Percentiles rank a stretch among this genome's conserved stretches.
Conservation (phyloP, 2,329 filamentous ascomycete genomes). For the Verticillium tricorpus region DNA sequence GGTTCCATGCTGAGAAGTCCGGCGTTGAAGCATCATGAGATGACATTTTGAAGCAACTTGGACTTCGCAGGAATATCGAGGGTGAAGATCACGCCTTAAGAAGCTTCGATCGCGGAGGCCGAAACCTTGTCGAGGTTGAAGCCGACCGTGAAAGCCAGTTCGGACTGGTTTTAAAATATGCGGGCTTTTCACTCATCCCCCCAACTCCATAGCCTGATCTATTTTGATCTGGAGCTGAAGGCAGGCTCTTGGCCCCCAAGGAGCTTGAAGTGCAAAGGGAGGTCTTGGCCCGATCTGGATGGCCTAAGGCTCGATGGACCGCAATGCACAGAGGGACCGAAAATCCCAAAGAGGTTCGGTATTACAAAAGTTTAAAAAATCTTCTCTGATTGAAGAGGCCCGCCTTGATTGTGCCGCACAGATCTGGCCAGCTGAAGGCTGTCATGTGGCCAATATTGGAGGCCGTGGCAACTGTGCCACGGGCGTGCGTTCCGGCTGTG, state of each 20-base stretch:
- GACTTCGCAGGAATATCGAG: not conserved
- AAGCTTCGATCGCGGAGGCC: not conserved
- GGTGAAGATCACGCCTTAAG: not conserved
- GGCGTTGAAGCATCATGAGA: not conserved
- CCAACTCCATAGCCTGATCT: not conserved
- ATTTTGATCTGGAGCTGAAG: not conserved
- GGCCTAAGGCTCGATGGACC: not conserved
- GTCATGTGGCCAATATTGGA: too few species aligned
- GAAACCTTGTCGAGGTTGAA: too few species aligned
- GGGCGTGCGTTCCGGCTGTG: too few species aligned
- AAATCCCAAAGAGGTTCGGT: too few species aligned
- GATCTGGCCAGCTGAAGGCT: too few species aligned
- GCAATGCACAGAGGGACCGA: not conserved
- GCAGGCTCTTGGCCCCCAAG: not conserved
- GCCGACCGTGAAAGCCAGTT: too few species aligned
- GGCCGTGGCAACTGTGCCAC: too few species aligned
- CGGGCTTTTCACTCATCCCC: too few species aligned
- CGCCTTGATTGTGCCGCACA: too few species aligned
- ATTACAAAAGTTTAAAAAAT: too few species aligned
- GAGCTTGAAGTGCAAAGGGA: not conserved
- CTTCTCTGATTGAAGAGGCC: too few species aligned
- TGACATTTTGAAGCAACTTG: not conserved
- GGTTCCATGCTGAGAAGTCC: not conserved
- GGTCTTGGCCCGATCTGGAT: not conserved
- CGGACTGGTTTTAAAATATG: too few species aligned